Percentiles rank a stretch among this genome's conserved stretches.
Evolutionary conservation across 257 asterid species (phyloP).

Genomic region (Rauvolfia tetraphylla): DNA sequence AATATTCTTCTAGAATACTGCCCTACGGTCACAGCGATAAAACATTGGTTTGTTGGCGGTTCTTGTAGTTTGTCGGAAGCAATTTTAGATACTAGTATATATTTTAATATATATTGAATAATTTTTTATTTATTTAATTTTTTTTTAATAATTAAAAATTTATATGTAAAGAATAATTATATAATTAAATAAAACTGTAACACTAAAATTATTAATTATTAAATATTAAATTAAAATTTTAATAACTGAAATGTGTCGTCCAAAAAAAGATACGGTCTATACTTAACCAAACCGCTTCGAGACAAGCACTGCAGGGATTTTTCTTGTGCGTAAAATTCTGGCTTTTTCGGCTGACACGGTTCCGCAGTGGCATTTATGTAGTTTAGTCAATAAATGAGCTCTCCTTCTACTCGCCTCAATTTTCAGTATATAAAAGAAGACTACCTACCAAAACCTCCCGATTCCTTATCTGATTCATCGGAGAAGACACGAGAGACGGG

Average conservation of each 20-base stretch:
- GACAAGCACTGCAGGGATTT: neutral
- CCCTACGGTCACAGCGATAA: neutral
- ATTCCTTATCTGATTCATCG: neutral
- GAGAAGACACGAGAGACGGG: neutral
- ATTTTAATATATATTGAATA: no score
- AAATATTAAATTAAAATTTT: no score
- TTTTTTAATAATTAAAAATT: no score
- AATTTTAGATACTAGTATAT: no score
- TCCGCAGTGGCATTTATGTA: constrained; percentile 3
- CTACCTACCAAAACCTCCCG: neutral
- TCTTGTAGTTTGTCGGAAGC: no score
- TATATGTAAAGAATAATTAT: no score
- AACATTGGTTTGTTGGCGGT: neutral
- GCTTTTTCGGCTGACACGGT: neutral
- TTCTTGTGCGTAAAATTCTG: neutral
- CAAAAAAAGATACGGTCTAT: no score
- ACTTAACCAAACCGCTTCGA: no score
- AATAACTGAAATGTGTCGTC: no score
- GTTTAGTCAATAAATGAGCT: neutral
- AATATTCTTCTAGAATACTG: neutral
- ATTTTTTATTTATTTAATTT: no score
- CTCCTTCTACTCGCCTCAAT: neutral
- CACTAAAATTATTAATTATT: no score
- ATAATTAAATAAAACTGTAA: no score
- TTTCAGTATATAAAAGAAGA: neutral